Base-by-base conservation (phyloP, 2,329 filamentous ascomycete genomes). In the Drechslera avenae region DNA sequence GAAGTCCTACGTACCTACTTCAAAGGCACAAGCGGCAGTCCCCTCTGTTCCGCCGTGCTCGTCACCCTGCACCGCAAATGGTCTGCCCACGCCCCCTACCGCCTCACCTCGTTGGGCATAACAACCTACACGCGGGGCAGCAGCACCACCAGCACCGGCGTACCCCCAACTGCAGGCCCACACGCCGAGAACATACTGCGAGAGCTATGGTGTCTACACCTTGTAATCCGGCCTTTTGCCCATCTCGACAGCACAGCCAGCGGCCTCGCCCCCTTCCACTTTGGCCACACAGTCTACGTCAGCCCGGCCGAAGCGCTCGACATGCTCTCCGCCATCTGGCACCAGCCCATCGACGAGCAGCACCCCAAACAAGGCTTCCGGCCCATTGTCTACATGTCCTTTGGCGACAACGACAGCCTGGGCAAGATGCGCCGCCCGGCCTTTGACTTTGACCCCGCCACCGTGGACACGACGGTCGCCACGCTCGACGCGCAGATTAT, bases 31-130 rank as follows among this genome's bases (percentile, higher is more conserved):
- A 39, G 31, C 3, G 19, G 47, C 10, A 19, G 17, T 18, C 39
- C 52, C 4, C 43, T 59, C 33, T 14, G 48, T 2, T n/a, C 54
- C 18, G 58, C 58, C 8, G 46, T 63, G 3, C 52, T 63, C 12
- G 52, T 61, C 21, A 50, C 50, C 3, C 13, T 61, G 13, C 34
- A 50, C 42, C 56, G 47, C n/a, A 56, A 52, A 21, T 56, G 56
- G 50, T 51, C 51, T 7, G 23, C 18, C 2, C 32, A 36, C 23
- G 41, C 43, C 6, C 58, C 58, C 5, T 43, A 56, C 30, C 41
- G 31, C 14, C 44, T 59, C 23, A 54, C 47, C n/a, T 60, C 59
- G 8, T 41, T 63, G 3, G 60, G 62, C 5, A 51, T 63, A 21
- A 46, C 56, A 2, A 59, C 54, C 19, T 59, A 56, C 39, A 37